Conservation (phyloP, 148 eudicot genomes). For the Suaeda aralocaspica region DNA sequence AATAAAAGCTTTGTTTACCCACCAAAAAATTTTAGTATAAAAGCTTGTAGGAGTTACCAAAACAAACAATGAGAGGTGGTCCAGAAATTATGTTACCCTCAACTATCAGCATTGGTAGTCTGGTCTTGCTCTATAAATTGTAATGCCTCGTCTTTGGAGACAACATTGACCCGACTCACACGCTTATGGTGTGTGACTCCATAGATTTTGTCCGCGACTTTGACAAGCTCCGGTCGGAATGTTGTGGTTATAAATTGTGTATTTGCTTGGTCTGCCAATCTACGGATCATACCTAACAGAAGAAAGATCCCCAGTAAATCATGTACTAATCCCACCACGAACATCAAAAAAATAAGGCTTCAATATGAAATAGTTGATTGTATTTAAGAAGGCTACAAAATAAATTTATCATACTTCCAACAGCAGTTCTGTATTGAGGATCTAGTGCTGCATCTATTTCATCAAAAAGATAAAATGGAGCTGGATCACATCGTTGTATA, state of each 20-base stretch:
- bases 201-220: constrained; percentile 93
- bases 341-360: background rate
- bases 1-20: background rate
- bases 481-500: constrained; percentile 97
- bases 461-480: constrained; percentile 98
- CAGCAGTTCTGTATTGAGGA: constrained; percentile 99
- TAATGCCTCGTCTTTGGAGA: constrained; percentile 72
- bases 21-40: background rate
- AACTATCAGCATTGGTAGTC: constrained; percentile 53
- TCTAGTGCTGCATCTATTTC: constrained; percentile 99
- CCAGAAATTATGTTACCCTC: constrained; percentile 37
- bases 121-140: constrained; percentile 89
- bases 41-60: background rate
- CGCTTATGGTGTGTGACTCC: constrained; percentile 88
- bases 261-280: constrained; percentile 75
- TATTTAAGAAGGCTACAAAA: background rate
- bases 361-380: background rate
- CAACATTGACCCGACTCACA: constrained; percentile 75
- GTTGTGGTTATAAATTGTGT: constrained; percentile 94
- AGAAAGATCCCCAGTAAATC: constrained; percentile 20
- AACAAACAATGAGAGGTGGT: background rate
- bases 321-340: background rate
- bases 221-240: constrained; percentile 86
- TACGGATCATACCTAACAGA: constrained; percentile 84
- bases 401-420: constrained; percentile 83